Percentiles rank a stretch among this genome's conserved stretches.
Conservation (phyloP, 495 filamentous ascomycete genomes). For the Astrocystis sublimbata region DNA sequence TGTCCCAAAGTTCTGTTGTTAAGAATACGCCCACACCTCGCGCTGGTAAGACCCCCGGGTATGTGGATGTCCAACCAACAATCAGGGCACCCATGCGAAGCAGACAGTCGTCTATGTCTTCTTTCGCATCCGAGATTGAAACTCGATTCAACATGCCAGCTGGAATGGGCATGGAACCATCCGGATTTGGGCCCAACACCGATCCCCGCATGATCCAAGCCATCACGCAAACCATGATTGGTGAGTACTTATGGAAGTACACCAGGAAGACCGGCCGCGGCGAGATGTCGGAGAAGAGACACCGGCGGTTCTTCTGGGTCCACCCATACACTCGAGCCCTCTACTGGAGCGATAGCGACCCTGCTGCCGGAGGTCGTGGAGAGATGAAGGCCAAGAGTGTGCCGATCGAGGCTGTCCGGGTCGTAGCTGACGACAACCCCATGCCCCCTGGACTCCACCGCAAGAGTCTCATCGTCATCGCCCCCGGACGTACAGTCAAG, state of each 20-base stretch:
- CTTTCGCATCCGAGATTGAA: conserved; percentile 92
- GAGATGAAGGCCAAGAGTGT: conserved; percentile 93
- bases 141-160: conserved; percentile 77
- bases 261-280: conserved; percentile 86
- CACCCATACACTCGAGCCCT: conserved; percentile 95
- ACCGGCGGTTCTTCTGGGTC: conserved; percentile 97
- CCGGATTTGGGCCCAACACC: conserved; percentile 64
- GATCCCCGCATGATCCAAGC: conserved; percentile 99
- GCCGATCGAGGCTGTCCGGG: conserved; percentile 86
- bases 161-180: conserved; percentile 57
- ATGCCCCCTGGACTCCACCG: conserved; percentile 92
- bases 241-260: conserved; percentile 98
- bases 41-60: conserved; percentile 34
- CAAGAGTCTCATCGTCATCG: conserved; percentile 87
- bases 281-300: conserved; percentile 82
- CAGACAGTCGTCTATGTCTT: conserved; percentile 85
- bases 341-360: conserved; percentile 95
- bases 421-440: conserved; percentile 94
- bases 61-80: conserved; percentile 43
- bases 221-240: conserved; percentile 99
- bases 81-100: conserved; percentile 39
- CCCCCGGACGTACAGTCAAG: conserved; percentile 82
- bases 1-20: conserved; percentile 26
- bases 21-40: conserved; percentile 43
- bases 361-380: conserved; percentile 69